A percentile compares a stretch with the other conserved stretches of the same genome.
Conservation (phyloP, 2,329 filamentous ascomycete genomes). For the Pseudogymnoascus sp. region DNA sequence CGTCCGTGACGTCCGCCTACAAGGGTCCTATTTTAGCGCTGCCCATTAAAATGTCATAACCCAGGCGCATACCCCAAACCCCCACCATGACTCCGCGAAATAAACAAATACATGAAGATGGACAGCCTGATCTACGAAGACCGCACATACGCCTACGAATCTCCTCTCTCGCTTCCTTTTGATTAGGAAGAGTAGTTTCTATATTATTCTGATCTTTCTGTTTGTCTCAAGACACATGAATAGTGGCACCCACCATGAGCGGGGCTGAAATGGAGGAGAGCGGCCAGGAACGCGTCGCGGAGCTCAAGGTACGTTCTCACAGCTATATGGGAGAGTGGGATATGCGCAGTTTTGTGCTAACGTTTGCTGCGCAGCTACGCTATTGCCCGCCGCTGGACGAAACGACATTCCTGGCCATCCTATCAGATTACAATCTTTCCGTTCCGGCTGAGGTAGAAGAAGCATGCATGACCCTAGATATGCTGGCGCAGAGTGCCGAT, state of each 20-base stretch:
- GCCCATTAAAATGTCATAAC: conserved; percentile 7
- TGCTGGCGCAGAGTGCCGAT: conserved; percentile 54
- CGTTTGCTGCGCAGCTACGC: conserved; percentile 43
- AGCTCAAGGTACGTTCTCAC: background rate
- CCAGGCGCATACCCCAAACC: background rate
- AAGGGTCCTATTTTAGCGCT: background rate
- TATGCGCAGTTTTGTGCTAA: background rate
- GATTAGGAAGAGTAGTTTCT: background rate
- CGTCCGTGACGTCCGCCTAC: background rate
- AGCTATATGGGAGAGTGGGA: background rate
- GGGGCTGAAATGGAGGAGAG: background rate
- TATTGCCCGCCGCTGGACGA: conserved; percentile 72
- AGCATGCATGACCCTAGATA: conserved; percentile 53
- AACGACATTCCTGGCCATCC: conserved; percentile 66
- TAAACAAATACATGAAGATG: background rate
- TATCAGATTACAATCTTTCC: conserved; percentile 61
- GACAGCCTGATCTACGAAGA: background rate
- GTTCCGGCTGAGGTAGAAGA: conserved; percentile 42
- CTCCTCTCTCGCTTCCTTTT: background rate
- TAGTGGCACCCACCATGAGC: too few species aligned
- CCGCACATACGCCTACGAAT: conserved; percentile 2
- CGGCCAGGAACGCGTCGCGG: background rate
- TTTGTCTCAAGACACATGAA: background rate
- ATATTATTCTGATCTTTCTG: background rate
- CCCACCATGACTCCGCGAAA: background rate